Evolutionary conservation across 1,284 basidiomycete species (phyloP), one percentile per base, ranked within the genome.

Genomic region (Limonomyces culmigenus): DNA sequence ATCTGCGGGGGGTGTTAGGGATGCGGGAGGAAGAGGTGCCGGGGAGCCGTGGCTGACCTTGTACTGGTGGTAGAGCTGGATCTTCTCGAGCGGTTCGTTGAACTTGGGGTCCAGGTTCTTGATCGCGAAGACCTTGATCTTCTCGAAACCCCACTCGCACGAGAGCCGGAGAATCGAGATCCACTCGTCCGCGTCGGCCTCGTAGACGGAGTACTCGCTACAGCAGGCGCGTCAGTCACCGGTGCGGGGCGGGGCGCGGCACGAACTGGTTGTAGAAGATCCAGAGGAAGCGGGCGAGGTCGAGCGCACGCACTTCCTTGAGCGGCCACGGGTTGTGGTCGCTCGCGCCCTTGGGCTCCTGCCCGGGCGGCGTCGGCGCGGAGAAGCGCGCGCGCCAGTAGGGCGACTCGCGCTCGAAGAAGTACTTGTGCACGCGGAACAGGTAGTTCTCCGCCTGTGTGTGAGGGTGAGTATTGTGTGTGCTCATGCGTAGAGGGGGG

Each of bases 221-320:
- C 8, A 10, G 31, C 8, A 10, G 31, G 15, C n/a, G 15, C 8
- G 31, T 10, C 10, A 8, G 8, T 11, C 8, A 15, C 15, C 10
- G 15, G 31, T 32, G 8, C 13, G 13, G 31, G 5, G n/a, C 6
- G 18, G 32, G 31, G 17, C 2, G 5, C 32, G 18, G 23, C 29
- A 63, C 70, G 46, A 47, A 77, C 74, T 64, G 64, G 33, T 76
- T 71, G 33, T 79, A 80, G 50, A 77, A 79, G 0, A 80, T 67
- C 74, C 75, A 78, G 0, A 77, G 45, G 15, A 80, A 66, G 3
- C 59, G 56, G 0, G 62, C 60, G 38, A 80, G 77, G 3, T 75
- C 68, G 0, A 55, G 49, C 1, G 59, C 49, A 0, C 49, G 52
- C 10, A 68, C 56, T 11, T 66, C 58, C 4, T 68, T 60, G 13